Base-by-base conservation (phyloP, 768 basidiomycete genomes). In the Trichaptum fuscoviolaceum region DNA sequence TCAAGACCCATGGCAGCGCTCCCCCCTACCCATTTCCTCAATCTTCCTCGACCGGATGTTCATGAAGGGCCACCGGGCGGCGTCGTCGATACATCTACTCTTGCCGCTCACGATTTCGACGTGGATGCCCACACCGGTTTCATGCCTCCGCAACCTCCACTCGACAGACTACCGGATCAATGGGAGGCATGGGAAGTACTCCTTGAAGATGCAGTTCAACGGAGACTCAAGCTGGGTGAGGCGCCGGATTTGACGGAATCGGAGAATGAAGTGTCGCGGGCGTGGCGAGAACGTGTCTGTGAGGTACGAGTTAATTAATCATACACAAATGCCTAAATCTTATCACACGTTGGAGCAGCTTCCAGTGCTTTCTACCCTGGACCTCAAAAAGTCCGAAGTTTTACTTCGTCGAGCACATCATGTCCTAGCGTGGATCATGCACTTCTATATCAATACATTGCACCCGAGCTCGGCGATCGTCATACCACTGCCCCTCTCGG, bases 61-160 rank as follows among this genome's bases (percentile, higher is more conserved):
- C 66, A 69, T 58, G 61, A 69, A 7, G 72, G 73, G 15, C 70
- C 72, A 0, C 70, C 72, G 4, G 63, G 64, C 17, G 76, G 77
- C 60, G 71, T 73, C 9, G 72, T 73, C 20, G 77, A 79, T 58
- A 79, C 77, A 0, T 74, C 78, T 17, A 79, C 78, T 0, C 72
- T 79, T 62, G 77, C 77, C 52, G 78, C 78, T 6, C 75, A 83
- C 67, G 79, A 80, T 74, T 99, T 94, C 80, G 95, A 98, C 74
- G 92, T 99, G 67, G 94, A 96, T 74, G 88, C 90, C 10, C 81
- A 87, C 18, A 93, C 94, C 0, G 96, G 96, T 0, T 98, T 99
- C 76, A 89, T 98, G 86, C 92, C 96, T 1, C 89, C 91, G 0
- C 80, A 85, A 17, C 84, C 87, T 0, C 95, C 95, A 1, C 74